Evolutionary conservation across 352 stramenopile genomes (phyloP), one percentile per base, ranked within the genome.

Genomic region (Phytophthora syringae): DNA sequence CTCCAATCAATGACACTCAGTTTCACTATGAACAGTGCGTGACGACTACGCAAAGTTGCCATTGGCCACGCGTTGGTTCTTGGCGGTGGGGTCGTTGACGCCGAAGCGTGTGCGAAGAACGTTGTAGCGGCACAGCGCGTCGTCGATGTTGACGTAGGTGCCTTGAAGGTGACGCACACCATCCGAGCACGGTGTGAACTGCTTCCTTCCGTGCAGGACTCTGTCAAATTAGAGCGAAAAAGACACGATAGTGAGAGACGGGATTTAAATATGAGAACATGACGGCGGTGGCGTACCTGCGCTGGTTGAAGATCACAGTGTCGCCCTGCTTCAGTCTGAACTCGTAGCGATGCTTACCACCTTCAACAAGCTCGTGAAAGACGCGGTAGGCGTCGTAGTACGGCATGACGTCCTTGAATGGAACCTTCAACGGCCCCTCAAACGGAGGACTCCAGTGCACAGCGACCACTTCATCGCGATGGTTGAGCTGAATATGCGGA

Each of bases 371-470:
- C 37, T 88, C 76, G 52, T 94, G 74, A 56, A 96, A 93, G 25
- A 84, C 48, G 37, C 86, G 84, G 68, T 96, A 96, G 15, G 88
- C 88, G 9, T 86, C 83, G 48, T 96, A 96, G 69, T 96, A 96
- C 28, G 74, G 73, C 50, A 74, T 76, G 2, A 93, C 76, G 36
- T 93, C 79, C 36, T 89, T 72, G 70, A 89, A 87, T 32, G 80
- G 67, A n/a, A 96, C 84, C 53, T 86, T 75, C 24, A 97, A 61
- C n/a, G 93, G 92, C 2, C 94, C 96, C 72, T 99, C 94, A 68
- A 99, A 98, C 0, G 95, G 92, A 58, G 96, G 95, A 34, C 85
- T 96, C 96, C 96, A 99, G 72, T 97, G 86, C 20, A 98, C 89
- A 21, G 84, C 90, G 37, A 97, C 74, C n/a, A 94, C 86, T 66